Evolutionary conservation across 805 yeast species (phyloP).

Genomic region (Kodamaea lidongshanica): DNA sequence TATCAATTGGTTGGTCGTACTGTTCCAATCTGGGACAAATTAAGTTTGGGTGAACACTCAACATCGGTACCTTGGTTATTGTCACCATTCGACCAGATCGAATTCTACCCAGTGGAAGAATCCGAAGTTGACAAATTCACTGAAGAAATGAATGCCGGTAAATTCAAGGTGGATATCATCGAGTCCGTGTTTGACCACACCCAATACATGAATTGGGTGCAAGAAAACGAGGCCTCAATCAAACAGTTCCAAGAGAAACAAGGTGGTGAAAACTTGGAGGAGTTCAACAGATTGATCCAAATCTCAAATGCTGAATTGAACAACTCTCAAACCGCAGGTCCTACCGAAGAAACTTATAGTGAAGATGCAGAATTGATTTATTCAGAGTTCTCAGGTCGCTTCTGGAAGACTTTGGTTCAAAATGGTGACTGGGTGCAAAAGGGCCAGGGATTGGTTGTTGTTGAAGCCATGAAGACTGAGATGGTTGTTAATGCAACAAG

Average conservation of each 20-base stretch:
- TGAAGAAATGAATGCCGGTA: slow-evolving; percentile 75
- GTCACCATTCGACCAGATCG: slow-evolving; percentile 89
- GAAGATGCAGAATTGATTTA: slow-evolving; percentile 81
- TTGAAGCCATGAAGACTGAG: slow-evolving; percentile 98
- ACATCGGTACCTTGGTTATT: slow-evolving; percentile 76
- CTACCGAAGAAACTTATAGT: slow-evolving; percentile 51
- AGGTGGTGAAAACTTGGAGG: slow-evolving; percentile 76
- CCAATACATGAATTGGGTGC: slow-evolving; percentile 72
- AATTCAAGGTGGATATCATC: slow-evolving; percentile 65
- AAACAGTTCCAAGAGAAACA: slow-evolving; percentile 60
- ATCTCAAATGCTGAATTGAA: slow-evolving; percentile 70
- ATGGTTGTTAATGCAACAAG: slow-evolving; percentile 76
- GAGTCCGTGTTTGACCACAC: slow-evolving; percentile 80
- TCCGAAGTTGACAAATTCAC: slow-evolving; percentile 66
- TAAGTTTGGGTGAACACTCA: slow-evolving; percentile 63
- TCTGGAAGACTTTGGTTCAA: slow-evolving; percentile 84
- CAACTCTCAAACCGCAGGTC: slow-evolving; percentile 40
- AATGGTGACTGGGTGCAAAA: slow-evolving; percentile 69
- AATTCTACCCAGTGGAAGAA: slow-evolving; percentile 87
- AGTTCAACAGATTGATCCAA: slow-evolving; percentile 78
- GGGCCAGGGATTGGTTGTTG: slow-evolving; percentile 79
- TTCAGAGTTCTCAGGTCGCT: slow-evolving; percentile 94
- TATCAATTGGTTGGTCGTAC: slow-evolving; percentile 96
- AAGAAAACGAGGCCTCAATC: slow-evolving; percentile 66
- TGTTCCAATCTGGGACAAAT: slow-evolving; percentile 95